Percentiles rank a stretch among this genome's conserved stretches.
These are phyloP conservation scores for Daldinia grandis DNA, from an alignment of 495 filamentous ascomycete genomes.

Conservation along the genomic window DNA sequence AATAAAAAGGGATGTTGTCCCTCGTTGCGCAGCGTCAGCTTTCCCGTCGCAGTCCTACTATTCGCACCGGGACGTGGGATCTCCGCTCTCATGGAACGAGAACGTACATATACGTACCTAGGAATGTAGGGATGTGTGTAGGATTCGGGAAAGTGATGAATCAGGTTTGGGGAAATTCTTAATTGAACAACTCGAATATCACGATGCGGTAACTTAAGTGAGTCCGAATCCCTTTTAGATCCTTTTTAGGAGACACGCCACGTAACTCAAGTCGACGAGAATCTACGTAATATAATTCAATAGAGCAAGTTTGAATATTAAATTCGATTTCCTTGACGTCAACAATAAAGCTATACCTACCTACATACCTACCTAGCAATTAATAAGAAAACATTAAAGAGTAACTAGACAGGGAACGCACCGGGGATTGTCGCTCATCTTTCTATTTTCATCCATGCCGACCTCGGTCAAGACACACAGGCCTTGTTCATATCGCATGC, in stretches of 20 bases:
- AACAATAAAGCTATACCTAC: background rate
- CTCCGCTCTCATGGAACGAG: background rate
- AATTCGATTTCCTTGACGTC: background rate
- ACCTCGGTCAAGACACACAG: background rate
- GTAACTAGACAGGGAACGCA: background rate
- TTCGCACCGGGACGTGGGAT: background rate
- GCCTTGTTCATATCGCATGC: background rate
- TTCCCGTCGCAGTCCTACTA: background rate
- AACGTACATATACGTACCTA: too few relatives aligned
- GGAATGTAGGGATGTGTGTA: too few relatives aligned
- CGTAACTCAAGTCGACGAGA: too few relatives aligned
- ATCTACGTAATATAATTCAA: background rate
- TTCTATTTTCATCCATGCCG: conserved; percentile 1
- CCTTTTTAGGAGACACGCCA: background rate
- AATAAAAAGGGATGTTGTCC: background rate
- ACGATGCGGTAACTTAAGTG: background rate
- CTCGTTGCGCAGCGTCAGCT: background rate
- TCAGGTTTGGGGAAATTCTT: background rate
- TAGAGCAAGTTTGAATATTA: background rate
- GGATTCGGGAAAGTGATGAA: background rate
- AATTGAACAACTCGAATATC: background rate
- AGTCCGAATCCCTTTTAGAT: background rate
- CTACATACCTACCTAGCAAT: too few relatives aligned
- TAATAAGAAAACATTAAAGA: background rate
- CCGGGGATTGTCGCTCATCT: background rate